Conservation (phyloP, 163 green algal genomes). For the Chlamydomonas reinhardtii region DNA sequence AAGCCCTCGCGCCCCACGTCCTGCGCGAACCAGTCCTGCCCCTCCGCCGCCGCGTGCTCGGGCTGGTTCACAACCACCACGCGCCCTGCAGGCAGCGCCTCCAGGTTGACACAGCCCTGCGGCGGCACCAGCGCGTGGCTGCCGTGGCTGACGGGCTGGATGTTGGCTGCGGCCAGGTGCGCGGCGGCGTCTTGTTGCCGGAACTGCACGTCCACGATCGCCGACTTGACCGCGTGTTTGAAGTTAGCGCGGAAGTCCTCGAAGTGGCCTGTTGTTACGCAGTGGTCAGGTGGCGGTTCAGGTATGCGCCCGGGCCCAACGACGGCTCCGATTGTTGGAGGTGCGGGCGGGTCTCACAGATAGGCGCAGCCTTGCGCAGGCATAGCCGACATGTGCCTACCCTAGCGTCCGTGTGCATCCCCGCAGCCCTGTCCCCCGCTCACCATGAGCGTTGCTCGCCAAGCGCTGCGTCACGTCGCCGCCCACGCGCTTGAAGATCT, state of each 20-base stretch:
- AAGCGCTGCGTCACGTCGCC: constrained; percentile 27
- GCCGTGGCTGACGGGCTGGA: constrained; percentile 57
- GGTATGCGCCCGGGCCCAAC: too few relatives aligned
- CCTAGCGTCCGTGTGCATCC: too few relatives aligned
- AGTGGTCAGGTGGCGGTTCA: neutral
- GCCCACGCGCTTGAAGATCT: constrained; percentile 46
- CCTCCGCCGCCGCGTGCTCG: constrained; percentile 33
- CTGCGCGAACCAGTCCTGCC: constrained; percentile 12
- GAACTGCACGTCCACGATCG: constrained; percentile 77
- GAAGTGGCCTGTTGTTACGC: constrained; percentile 54
- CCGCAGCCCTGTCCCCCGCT: neutral
- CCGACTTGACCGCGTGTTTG: constrained; percentile 72
- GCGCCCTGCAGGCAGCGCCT: constrained; percentile 25
- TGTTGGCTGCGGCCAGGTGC: constrained; percentile 66
- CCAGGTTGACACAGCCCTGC: constrained; percentile 69
- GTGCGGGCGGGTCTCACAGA: neutral
- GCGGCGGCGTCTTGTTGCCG: constrained; percentile 52
- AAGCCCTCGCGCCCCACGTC: constrained; percentile 41
- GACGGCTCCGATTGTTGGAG: neutral
- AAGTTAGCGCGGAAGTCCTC: constrained; percentile 67
- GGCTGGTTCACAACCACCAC: constrained; percentile 42
- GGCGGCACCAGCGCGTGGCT: constrained; percentile 28
- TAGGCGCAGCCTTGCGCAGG: too few relatives aligned
- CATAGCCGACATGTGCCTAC: too few relatives aligned
- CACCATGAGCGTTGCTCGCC: constrained; percentile 15